phyloP scores from a whole-genome alignment of 2,329 filamentous ascomycete genomes.

The Myrmaecium sp. region DNA sequence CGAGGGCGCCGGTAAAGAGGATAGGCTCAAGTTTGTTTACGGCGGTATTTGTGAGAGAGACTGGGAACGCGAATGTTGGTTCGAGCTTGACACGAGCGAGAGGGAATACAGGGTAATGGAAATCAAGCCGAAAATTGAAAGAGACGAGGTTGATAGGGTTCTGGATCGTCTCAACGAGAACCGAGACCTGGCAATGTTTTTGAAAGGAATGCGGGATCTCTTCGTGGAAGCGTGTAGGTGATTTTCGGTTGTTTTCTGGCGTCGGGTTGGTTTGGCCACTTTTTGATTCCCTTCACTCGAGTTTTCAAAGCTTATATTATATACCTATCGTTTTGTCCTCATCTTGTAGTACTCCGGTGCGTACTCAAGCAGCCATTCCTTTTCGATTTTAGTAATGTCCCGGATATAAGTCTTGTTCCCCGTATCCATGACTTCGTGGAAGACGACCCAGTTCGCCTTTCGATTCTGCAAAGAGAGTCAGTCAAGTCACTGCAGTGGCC shows the following conservation, averaged over 20 bases:
- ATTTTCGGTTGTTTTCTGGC: too few species aligned
- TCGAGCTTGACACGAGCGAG: conserved; percentile 68
- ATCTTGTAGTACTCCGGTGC: conserved; percentile 47
- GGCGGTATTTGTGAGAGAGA: conserved; percentile 73
- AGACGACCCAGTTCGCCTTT: conserved; percentile 92
- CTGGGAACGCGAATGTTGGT: conserved; percentile 82
- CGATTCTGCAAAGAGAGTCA: conserved; percentile 41
- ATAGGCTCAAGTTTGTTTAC: conserved; percentile 80
- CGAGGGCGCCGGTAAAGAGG: conserved; percentile 70
- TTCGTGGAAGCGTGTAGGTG: conserved; percentile 45
- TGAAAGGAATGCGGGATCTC: conserved; percentile 70
- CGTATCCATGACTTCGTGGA: conserved; percentile 84
- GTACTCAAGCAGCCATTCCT: conserved; percentile 80
- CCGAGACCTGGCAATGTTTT: conserved; percentile 50
- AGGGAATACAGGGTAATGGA: conserved; percentile 75
- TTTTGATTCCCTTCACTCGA: too few species aligned
- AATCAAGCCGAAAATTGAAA: conserved; percentile 66
- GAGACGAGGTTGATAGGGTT: conserved; percentile 59
- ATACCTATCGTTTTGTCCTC: too few species aligned
- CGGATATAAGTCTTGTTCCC: conserved; percentile 76
- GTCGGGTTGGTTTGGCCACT: too few species aligned
- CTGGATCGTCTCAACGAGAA: conserved; percentile 68
- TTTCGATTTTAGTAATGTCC: conserved; percentile 87
- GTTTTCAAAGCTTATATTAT: too few species aligned
- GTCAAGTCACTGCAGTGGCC: background rate